Evolutionary conservation across 2,329 filamentous ascomycete genomes (phyloP), one percentile per base, ranked within the genome.

Genomic region (Aureobasidium subglaciale): DNA sequence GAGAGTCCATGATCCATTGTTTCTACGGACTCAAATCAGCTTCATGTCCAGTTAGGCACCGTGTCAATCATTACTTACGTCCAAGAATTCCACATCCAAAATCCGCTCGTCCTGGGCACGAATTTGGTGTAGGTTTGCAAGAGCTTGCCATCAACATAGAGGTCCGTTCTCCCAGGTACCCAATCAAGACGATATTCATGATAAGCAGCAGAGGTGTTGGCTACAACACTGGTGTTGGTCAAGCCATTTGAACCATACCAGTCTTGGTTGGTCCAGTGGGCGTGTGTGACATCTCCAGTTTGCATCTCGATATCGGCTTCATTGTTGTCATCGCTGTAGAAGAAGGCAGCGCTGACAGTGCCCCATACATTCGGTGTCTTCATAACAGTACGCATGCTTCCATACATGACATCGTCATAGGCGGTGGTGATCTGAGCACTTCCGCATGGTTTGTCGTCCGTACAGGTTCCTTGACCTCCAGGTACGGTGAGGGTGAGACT

Each of bases 171-270:
- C 1, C 74, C 76, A 0, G 80, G 77, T 13, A 84, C 67, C 72
- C 86, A 90, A 68, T 92, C 88, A 67, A 90, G 85, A 27, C 88
- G 85, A 65, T 90, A 90, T 70, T 91, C 87, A 68, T 91, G 87
- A 69, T 90, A 90, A 0, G 79, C 75, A 1, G 91, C 75, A 48
- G 80, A 72, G 67, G 83, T 87, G 48, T 77, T 80, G 43, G 73
- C 71, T 34, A 75, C 74, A 0, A 85, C 84, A 62, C 88, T 78
- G 66, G 78, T 86, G 22, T 84, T 84, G 4, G 76, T 73, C 9
- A 73, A 66, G 2, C 76, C 75, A 0, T 85, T 82, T 27, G 78
- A 71, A 5, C 75, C 75, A 64, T 90, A 88, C 52, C 90, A 74
- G 0, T 82, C 79, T 60, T 78, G 85, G 32, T 75, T 75, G n/a